Conservation (phyloP, 2,329 filamentous ascomycete genomes). For the Cytospora leucostoma region DNA sequence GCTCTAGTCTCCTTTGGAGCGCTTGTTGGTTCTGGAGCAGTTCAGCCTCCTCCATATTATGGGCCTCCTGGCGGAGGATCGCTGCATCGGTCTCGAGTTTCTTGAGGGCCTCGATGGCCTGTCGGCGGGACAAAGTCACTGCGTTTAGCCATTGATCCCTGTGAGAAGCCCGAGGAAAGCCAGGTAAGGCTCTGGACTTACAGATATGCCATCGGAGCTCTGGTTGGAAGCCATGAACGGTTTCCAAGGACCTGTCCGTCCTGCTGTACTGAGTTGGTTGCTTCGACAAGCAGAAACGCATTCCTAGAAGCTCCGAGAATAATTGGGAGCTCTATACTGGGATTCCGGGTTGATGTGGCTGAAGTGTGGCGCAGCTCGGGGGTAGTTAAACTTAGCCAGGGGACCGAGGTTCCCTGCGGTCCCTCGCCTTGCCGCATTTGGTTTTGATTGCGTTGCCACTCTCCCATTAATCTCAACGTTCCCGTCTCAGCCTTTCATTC, state of each 20-base stretch:
- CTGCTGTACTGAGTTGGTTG: constrained; percentile 20
- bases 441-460: constrained; percentile 3
- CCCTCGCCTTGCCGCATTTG: not conserved
- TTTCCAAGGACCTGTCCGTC: constrained; percentile 12
- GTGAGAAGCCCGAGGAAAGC: constrained; percentile 29
- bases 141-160: constrained; percentile 24
- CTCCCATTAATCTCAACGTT: not conserved
- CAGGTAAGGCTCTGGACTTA: constrained; percentile 33
- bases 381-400: not conserved
- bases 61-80: constrained; percentile 43
- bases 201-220: constrained; percentile 35
- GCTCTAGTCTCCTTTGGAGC: constrained; percentile 42
- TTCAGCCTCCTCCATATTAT: constrained; percentile 32
- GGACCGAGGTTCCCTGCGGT: too few species aligned
- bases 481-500: not conserved
- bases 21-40: constrained; percentile 41
- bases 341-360: not conserved
- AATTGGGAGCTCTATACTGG: not conserved
- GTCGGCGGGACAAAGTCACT: not conserved
- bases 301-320: not conserved
- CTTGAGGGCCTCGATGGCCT: constrained; percentile 42
- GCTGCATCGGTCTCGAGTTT: constrained; percentile 45
- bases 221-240: constrained; percentile 40
- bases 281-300: constrained; percentile 8
- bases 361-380: constrained; percentile 20